phyloP scores from a whole-genome alignment of 108 stramenopile genomes.

The Bacterosira constricta region DNA sequence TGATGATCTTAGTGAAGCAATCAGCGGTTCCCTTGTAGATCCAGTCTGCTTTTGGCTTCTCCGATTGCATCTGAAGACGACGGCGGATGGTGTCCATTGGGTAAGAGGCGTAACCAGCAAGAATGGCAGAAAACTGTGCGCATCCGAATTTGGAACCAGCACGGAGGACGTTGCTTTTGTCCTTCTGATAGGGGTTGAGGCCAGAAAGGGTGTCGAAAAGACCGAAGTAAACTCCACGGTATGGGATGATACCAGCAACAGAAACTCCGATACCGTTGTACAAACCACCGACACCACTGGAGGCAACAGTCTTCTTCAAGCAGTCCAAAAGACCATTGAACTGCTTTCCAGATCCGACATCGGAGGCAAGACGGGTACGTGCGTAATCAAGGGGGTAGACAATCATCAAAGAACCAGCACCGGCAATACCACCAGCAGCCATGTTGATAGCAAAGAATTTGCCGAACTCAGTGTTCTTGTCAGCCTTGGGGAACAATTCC shows the following conservation, averaged over 20 bases:
- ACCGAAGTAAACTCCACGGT: slow-evolving; percentile 99
- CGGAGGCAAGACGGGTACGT: slow-evolving; percentile 98
- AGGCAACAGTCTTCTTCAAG: slow-evolving; percentile 89
- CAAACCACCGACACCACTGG: slow-evolving; percentile 85
- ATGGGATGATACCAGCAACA: slow-evolving; percentile 96
- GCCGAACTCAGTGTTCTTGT: slow-evolving; percentile 94
- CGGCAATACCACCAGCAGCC: slow-evolving; percentile 97
- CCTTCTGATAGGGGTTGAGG: slow-evolving; percentile 98
- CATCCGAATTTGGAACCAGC: slow-evolving; percentile 94
- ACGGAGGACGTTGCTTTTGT: slow-evolving; percentile 80
- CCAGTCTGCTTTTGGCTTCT: slow-evolving; percentile 95
- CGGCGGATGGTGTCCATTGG: slow-evolving; percentile 99
- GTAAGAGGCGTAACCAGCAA: slow-evolving; percentile 97
- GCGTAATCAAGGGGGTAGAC: slow-evolving; percentile 99
- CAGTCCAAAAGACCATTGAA: slow-evolving; percentile 98
- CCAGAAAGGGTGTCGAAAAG: slow-evolving; percentile 97
- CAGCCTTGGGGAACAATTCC: slow-evolving; percentile 95
- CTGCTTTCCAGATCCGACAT: slow-evolving; percentile 93
- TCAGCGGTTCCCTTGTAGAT: slow-evolving; percentile 95
- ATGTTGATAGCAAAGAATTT: slow-evolving; percentile 98
- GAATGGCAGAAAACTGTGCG: slow-evolving; percentile 94
- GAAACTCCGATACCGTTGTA: slow-evolving; percentile 99
- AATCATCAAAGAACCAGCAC: slow-evolving; percentile 95
- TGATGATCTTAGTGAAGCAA: slow-evolving; percentile 95
- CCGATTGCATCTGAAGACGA: slow-evolving; percentile 99